Evolutionary conservation across 2,329 filamentous ascomycete genomes (phyloP).

Genomic region (Lachnellula subtilissima): DNA sequence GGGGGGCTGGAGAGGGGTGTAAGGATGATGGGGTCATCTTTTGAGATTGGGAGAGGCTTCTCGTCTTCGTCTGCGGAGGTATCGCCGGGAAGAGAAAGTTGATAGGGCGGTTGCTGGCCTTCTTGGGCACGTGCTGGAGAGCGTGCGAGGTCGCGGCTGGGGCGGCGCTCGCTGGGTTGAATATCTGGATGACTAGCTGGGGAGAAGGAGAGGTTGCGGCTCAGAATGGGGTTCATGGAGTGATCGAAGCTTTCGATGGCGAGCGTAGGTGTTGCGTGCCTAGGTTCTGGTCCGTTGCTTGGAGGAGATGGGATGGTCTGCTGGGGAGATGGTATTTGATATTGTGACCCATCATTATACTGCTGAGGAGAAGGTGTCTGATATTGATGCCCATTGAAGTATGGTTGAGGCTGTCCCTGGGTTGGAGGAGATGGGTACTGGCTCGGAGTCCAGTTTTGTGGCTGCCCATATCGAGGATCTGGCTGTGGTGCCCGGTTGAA

Average conservation of each 20-base stretch:
- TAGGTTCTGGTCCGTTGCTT: neutral
- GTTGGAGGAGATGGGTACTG: slow-evolving; percentile 1
- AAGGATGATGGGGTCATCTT: slow-evolving; percentile 6
- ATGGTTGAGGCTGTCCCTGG: slow-evolving; percentile 1
- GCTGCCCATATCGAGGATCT: slow-evolving; percentile 6
- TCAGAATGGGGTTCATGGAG: neutral
- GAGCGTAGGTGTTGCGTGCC: neutral
- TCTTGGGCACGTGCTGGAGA: slow-evolving; percentile 23
- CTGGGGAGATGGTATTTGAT: neutral
- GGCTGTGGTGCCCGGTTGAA: slow-evolving; percentile 14
- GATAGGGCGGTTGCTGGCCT: slow-evolving; percentile 31
- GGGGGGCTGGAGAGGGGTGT: neutral
- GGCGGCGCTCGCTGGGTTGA: neutral
- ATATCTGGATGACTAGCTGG: neutral
- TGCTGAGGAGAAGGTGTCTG: neutral
- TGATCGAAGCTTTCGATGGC: neutral
- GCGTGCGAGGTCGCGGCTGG: slow-evolving; percentile 26
- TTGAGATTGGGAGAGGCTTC: slow-evolving; percentile 3
- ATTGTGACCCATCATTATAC: neutral
- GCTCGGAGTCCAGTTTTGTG: neutral
- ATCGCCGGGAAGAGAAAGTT: slow-evolving; percentile 25
- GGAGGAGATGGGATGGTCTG: neutral
- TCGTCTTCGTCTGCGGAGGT: slow-evolving; percentile 12
- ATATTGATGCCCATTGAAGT: neutral
- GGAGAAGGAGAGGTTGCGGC: neutral